phyloP scores from a whole-genome alignment of 2,329 filamentous ascomycete genomes.

The Cercospora sp. region DNA sequence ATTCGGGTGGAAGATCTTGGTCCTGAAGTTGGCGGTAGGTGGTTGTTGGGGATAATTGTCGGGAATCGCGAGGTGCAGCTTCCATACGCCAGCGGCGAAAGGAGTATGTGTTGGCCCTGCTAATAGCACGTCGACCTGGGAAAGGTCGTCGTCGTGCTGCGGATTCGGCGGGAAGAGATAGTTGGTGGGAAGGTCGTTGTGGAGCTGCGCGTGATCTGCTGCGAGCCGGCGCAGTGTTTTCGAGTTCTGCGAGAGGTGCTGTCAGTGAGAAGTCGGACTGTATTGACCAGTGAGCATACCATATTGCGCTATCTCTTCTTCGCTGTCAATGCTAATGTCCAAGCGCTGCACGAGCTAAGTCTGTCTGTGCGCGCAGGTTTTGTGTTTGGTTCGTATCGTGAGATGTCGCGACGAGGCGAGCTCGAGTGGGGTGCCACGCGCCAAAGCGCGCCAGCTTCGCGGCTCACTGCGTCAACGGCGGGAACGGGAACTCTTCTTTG shows the following conservation, averaged over 20 bases:
- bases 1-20: constrained; percentile 65
- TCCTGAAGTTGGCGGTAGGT: constrained; percentile 61
- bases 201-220: constrained; percentile 59
- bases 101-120: constrained; percentile 62
- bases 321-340: neutral
- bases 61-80: constrained; percentile 60
- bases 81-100: constrained; percentile 60
- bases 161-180: constrained; percentile 56
- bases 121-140: constrained; percentile 58
- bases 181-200: constrained; percentile 60
- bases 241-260: constrained; percentile 43
- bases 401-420: constrained; percentile 1
- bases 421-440: neutral
- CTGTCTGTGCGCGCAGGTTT: constrained; percentile 1
- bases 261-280: neutral
- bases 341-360: constrained; percentile 1
- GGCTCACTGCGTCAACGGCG: neutral
- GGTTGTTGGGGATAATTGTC: constrained; percentile 55
- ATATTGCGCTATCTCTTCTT: constrained; percentile 8
- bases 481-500: neutral
- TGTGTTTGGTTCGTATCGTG: constrained; percentile 2
- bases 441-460: neutral
- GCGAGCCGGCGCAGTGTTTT: constrained; percentile 59
- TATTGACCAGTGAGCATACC: neutral
- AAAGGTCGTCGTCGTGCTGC: constrained; percentile 54